Evolutionary conservation across 306 rosid species (phyloP).

Genomic region (Cicer chorassanicum): DNA sequence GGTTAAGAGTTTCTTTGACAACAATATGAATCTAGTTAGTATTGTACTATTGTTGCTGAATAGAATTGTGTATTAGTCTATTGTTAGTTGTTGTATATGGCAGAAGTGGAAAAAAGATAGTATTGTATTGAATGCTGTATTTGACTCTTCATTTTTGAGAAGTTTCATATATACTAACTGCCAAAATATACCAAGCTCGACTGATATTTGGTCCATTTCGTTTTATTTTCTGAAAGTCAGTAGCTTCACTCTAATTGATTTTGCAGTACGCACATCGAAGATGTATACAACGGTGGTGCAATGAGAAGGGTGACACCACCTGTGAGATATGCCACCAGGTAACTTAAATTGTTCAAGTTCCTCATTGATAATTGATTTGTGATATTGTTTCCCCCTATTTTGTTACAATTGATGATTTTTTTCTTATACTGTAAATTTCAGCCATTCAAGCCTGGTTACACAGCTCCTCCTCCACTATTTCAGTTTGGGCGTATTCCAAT

Average conservation of each 20-base stretch:
- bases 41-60: conserved; percentile 9
- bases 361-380: neutral
- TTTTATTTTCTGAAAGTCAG: conserved; percentile 31
- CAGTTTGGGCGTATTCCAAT: conserved; percentile 88
- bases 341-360: conserved; percentile 27
- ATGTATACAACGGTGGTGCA: conserved; percentile 94
- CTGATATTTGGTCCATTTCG: conserved; percentile 15
- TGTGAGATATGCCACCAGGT: conserved; percentile 99
- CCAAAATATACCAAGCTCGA: neutral
- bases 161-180: neutral
- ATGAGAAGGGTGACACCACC: conserved; percentile 88
- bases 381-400: neutral
- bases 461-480: conserved; percentile 91
- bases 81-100: neutral
- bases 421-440: conserved; percentile 40
- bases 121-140: neutral
- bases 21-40: neutral
- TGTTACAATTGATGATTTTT: conserved; percentile 6
- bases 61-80: conserved; percentile 17
- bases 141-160: conserved; percentile 19
- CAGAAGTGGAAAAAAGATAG: neutral
- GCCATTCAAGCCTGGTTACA: conserved; percentile 89
- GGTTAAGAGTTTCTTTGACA: no score
- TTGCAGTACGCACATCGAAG: conserved; percentile 94
- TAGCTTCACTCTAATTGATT: conserved; percentile 31